Percentiles rank a stretch among this genome's conserved stretches.
phyloP scores from a whole-genome alignment of 805 yeast genomes.

The Ogataea ramenticola region DNA sequence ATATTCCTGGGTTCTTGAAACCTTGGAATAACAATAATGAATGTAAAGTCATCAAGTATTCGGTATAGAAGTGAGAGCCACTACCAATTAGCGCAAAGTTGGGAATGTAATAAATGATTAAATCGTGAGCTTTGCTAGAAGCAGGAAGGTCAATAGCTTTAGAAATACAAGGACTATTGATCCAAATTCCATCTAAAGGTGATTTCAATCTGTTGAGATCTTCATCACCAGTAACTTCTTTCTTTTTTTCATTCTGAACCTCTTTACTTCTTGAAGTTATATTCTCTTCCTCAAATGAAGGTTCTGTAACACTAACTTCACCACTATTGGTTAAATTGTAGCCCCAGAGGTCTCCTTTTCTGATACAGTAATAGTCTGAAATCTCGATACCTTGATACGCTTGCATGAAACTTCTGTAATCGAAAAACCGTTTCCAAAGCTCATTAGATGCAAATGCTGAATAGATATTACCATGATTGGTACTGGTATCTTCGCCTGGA shows the following conservation, averaged over 20 bases:
- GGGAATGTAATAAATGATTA: slow-evolving; percentile 37
- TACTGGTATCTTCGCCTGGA: not conserved
- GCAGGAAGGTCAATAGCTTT: slow-evolving; percentile 16
- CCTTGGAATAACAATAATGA: slow-evolving; percentile 40
- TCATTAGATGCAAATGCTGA: slow-evolving; percentile 21
- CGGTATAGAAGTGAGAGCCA: slow-evolving; percentile 32
- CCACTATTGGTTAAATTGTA: not conserved
- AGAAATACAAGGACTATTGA: slow-evolving; percentile 26
- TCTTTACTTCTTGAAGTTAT: no score
- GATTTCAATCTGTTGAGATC: not conserved
- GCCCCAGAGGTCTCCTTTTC: not conserved
- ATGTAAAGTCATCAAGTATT: slow-evolving; percentile 34
- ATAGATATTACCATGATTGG: slow-evolving; percentile 5
- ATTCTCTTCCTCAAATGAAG: not conserved
- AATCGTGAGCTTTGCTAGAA: slow-evolving; percentile 24
- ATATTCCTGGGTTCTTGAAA: slow-evolving; percentile 39
- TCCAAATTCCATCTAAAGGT: slow-evolving; percentile 13
- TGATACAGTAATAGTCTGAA: slow-evolving; percentile 14
- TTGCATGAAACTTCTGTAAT: slow-evolving; percentile 24
- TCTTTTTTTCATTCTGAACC: not conserved
- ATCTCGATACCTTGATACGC: slow-evolving; percentile 29
- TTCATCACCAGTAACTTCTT: slow-evolving; percentile 1
- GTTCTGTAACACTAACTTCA: not conserved
- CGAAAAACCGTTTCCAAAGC: slow-evolving; percentile 25
- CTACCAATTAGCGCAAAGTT: slow-evolving; percentile 31